Base-by-base conservation (phyloP, 202 grass and related monocot species). In the Schoenoplectus tabernaemontani region DNA sequence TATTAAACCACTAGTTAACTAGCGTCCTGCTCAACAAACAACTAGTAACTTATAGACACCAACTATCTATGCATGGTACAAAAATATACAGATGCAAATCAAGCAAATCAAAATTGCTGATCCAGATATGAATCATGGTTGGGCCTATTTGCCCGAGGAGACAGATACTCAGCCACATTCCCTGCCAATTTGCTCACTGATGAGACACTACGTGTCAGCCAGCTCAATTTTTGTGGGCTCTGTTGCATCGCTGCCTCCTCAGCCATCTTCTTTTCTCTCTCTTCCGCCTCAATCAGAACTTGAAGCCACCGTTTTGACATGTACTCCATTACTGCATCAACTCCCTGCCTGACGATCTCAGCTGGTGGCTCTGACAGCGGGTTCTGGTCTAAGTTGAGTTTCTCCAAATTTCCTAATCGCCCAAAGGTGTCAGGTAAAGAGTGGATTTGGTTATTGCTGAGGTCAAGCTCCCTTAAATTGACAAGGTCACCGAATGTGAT, bases 371-470 rank as follows among this genome's bases (percentile, higher is more conserved):
- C 65, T n/a, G 59, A 33, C 65, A 99, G 43, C 24, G 92, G 92
- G 58, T 96, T 99, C 77, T 96, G 90, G 6, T 96, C 96, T 67
- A 99, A 72, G 62, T 93, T 99, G 44, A 99, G 83, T 85, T 93
- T 92, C 65, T 82, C 85, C 10, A 99, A 60, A 76, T 92, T 96
- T 64, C 95, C 89, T 20, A 95, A 69, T 33, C 83, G 83, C 23
- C 92, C 96, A 79, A 99, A 99, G 46, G 50, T 93, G 43, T 92
- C 90, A 12, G 92, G 96, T 50, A 99, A 83, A 65, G 78, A 86
- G 79, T 91, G 92, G 48, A 99, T 95, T 71, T 95, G 96, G 50
- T 95, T 99, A 78, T 99, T 99, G 85, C 92, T 99, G 34, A 99
- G 85, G 54, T 99, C 85, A 70, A 99, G 86, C 59, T 99, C 91